A percentile compares a stretch with the other conserved stretches of the same genome.
Conservation (phyloP, 805 yeast species). For the Candida quercuum region DNA sequence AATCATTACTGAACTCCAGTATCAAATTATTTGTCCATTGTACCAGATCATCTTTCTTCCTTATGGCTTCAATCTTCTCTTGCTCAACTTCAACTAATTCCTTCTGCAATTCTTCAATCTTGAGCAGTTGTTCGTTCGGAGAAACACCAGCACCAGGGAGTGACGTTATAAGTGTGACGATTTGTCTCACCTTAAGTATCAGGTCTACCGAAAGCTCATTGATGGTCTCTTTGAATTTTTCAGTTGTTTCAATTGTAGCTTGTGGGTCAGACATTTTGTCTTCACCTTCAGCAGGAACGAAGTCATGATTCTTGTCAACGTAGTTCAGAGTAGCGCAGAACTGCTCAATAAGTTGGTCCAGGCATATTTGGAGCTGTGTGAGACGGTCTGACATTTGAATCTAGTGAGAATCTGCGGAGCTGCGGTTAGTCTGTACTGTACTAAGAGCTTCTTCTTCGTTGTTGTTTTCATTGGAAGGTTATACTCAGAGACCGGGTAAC, state of each 20-base stretch:
- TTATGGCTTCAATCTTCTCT: constrained; percentile 49
- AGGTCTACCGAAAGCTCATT: constrained; percentile 82
- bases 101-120: constrained; percentile 54
- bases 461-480: not conserved
- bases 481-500: too few species aligned
- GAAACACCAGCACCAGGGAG: constrained; percentile 91
- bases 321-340: constrained; percentile 74
- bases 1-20: constrained; percentile 35
- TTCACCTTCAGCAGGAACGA: constrained; percentile 44
- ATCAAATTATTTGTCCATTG: constrained; percentile 64
- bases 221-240: constrained; percentile 38
- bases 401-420: not conserved
- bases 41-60: constrained; percentile 58
- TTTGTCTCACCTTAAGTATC: constrained; percentile 80
- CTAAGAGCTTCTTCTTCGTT: not conserved
- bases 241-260: constrained; percentile 48
- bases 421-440: too few species aligned
- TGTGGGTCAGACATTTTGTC: constrained; percentile 59
- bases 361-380: constrained; percentile 83
- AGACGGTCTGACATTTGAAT: constrained; percentile 71
- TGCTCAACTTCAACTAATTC: constrained; percentile 59
- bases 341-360: constrained; percentile 75
- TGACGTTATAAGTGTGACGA: constrained; percentile 77
- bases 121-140: constrained; percentile 62
- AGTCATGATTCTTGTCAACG: constrained; percentile 71